Evolutionary conservation across 2,329 filamentous ascomycete genomes (phyloP).

Genomic region (Xylaria polymorpha): DNA sequence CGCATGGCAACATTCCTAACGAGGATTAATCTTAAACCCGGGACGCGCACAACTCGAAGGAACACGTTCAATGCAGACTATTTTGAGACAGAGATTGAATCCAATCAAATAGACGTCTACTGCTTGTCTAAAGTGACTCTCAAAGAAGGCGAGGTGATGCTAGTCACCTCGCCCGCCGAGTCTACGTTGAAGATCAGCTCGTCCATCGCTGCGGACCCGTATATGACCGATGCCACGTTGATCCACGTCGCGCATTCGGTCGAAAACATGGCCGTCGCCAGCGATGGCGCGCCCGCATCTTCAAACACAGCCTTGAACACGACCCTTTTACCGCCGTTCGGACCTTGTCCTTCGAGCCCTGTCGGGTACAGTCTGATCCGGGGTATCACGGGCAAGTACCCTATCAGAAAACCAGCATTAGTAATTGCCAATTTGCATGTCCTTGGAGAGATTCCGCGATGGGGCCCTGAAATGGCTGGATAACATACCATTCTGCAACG

Average conservation of each 20-base stretch:
- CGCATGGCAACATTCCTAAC: no score
- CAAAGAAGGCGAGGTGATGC: constrained; percentile 45
- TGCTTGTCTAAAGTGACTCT: constrained; percentile 45
- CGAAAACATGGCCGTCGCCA: constrained; percentile 51
- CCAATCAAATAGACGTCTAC: background rate
- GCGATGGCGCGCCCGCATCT: constrained; percentile 42
- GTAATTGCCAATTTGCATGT: background rate
- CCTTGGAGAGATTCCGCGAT: background rate
- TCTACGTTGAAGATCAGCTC: constrained; percentile 47
- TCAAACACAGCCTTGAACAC: constrained; percentile 52
- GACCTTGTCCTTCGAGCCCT: constrained; percentile 44
- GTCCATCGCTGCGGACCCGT: constrained; percentile 45
- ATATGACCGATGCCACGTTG: constrained; percentile 47
- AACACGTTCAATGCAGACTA: no score
- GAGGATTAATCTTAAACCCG: no score
- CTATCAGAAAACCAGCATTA: constrained; percentile 11
- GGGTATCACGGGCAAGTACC: constrained; percentile 44
- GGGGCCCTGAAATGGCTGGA: background rate
- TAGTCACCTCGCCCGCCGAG: constrained; percentile 42
- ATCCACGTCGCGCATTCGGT: constrained; percentile 49
- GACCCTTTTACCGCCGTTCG: constrained; percentile 46
- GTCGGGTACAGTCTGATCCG: constrained; percentile 50
- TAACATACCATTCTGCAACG: constrained; percentile 41
- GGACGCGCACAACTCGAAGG: background rate
- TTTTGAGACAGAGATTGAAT: background rate